Percentiles rank a stretch among this genome's conserved stretches.
These are phyloP conservation scores for Prosopis cineraria DNA, from an alignment of 306 rosid species.

Conservation along the genomic window DNA sequence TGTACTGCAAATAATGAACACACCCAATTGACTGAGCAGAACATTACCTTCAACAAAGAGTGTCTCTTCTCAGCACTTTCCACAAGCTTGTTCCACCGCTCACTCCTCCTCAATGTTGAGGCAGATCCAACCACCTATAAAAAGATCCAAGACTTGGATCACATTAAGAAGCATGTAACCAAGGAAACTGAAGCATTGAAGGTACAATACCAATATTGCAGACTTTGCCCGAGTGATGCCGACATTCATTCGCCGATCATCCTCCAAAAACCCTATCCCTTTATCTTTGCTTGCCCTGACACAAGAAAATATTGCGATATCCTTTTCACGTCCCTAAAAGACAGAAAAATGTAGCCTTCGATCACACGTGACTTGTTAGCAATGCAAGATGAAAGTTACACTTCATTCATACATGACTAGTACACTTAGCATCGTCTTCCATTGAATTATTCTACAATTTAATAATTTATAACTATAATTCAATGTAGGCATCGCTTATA, in stretches of 20 bases:
- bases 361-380: conserved; percentile 12
- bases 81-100: conserved; percentile 82
- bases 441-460: background rate
- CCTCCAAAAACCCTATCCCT: conserved; percentile 80
- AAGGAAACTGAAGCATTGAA: conserved; percentile 23
- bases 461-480: background rate
- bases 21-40: conserved; percentile 16
- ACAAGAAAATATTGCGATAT: conserved; percentile 84
- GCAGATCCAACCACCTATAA: conserved; percentile 92
- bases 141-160: conserved; percentile 22
- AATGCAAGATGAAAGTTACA: background rate
- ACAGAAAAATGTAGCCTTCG: background rate
- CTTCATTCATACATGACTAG: background rate
- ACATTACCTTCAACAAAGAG: conserved; percentile 61
- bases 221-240: conserved; percentile 97
- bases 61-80: conserved; percentile 77
- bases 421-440: background rate
- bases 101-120: conserved; percentile 67
- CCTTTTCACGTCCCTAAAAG: conserved; percentile 93
- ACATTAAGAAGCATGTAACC: conserved; percentile 7
- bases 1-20: conserved; percentile 21
- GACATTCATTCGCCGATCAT: conserved; percentile 85
- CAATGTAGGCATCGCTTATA: background rate
- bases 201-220: conserved; percentile 70
- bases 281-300: conserved; percentile 78